Conservation (phyloP, 2,329 filamentous ascomycete genomes). For the Pezicula carpinea region DNA sequence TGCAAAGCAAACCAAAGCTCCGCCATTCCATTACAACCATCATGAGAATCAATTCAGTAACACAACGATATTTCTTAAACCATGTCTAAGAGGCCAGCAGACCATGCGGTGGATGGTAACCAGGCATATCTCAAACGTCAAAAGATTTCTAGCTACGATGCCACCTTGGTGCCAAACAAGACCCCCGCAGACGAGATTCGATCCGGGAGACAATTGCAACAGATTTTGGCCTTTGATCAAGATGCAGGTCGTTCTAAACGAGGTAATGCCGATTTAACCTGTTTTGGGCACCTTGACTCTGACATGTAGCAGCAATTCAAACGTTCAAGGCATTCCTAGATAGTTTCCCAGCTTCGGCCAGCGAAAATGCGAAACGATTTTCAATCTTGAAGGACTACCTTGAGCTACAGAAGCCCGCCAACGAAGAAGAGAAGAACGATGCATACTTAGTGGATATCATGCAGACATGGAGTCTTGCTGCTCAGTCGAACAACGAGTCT, state of each 20-base stretch:
- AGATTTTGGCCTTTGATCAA: constrained; percentile 67
- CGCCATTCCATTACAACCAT: no score
- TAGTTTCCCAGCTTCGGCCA: constrained; percentile 49
- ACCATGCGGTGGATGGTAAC: constrained; percentile 22
- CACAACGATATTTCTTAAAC: constrained; percentile 1
- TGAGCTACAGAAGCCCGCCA: constrained; percentile 45
- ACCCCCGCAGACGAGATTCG: constrained; percentile 53
- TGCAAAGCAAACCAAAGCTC: no score
- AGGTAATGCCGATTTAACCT: constrained; percentile 36
- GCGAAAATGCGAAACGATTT: constrained; percentile 42
- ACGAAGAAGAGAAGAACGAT: constrained; percentile 48
- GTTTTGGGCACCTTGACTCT: background rate
- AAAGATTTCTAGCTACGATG: constrained; percentile 34
- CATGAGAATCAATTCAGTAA: background rate
- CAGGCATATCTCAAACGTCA: constrained; percentile 30
- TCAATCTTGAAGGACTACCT: constrained; percentile 68
- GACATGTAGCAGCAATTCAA: constrained; percentile 49
- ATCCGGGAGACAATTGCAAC: constrained; percentile 61
- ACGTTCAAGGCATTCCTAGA: constrained; percentile 71
- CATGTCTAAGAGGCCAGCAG: constrained; percentile 27
- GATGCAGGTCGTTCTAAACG: constrained; percentile 63
- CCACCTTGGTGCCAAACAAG: constrained; percentile 37
- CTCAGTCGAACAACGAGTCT: constrained; percentile 73
- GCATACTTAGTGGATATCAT: constrained; percentile 74
- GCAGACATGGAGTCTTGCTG: constrained; percentile 82